Base-by-base conservation (phyloP, 345 rosid species). In the Hirschfeldia incana region DNA sequence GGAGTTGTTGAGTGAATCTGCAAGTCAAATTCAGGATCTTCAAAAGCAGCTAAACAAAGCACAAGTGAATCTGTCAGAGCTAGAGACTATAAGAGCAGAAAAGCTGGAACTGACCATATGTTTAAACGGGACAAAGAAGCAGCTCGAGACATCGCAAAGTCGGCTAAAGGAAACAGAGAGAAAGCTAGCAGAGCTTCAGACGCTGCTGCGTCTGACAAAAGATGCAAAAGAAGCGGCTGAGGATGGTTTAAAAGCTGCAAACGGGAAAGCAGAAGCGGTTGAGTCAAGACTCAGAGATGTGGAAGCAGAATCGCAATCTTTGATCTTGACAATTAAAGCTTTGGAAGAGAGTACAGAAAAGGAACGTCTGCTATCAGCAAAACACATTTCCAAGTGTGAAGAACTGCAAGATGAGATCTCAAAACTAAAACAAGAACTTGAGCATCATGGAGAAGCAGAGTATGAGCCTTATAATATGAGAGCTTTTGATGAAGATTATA, bases 321-420 rank as follows among this genome's bases (percentile, higher is more conserved):
- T 94, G 85, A 73, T 21, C 62, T 75, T 77, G 72, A 89, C 79
- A 71, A 82, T 89, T 28, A 63, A 67, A 77, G 86, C 80, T 15
- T 81, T 90, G 77, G 88, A 87, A 72, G 74, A 79, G 15, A 70
- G 27, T 69, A 65, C n/a, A 8, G 80, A 59, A 32, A 75, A 66
- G 62, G 85, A 82, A 82, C 77, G 74, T 66, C 60, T 4, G 36
- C 75, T 82, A 61, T 82, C 85, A n/a, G 64, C 67, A 44, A 78
- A 65, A 70, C 79, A 82, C 73, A 16, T 60, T 46, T 79, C 79
- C 28, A 85, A 78, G 63, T 81, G 87, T 57, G 37, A 81, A 61
- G 81, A 83, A 73, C 79, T 89, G 65, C 85, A 86, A 84, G 88
- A 83, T 6, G 95, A 90, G 75, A 83, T 90, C 73, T 81, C 76